Evolutionary conservation across 2,329 filamentous ascomycete species (phyloP), one percentile per base, ranked within the genome.

Genomic region (Aureobasidium melanogenum): DNA sequence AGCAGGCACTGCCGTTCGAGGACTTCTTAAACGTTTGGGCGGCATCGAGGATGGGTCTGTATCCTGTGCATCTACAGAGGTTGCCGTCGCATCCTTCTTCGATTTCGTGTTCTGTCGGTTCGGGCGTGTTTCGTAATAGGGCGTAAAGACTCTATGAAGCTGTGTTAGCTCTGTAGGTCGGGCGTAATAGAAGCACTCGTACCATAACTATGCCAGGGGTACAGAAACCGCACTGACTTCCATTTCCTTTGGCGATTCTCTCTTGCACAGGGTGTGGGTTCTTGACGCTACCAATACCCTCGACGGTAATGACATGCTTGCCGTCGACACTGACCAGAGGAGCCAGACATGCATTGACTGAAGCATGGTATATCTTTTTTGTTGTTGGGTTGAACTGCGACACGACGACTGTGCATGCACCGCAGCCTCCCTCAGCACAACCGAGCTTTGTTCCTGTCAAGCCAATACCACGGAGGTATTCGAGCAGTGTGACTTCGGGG

Each of bases 61-160:
- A 99, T 5, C 94, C 94, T 0, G 94, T 99, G 74, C 94, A 99
- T 58, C 94, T 84, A 71, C 94, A 99, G 30, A 97, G 77, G 66
- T 99, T 99, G 0, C 94, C 94, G 73, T 99, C 94, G 69, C 97
- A 97, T 0, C 93, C 92, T 76, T 97, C 94, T 74, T 99, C 94
- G 36, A 97, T 82, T 32, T 95, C 89, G 67, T 90, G 84, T 69
- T 93, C 85, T 2, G 85, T 86, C 0, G 93, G 92, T 22, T 81
- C 80, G 4, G 86, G 80, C 66, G 92, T 88, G 70, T 97, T 97
- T 63, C 94, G 84, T 34, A 99, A 80, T 47, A 97, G 80, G 6
- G 94, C 94, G 74, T 99, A 99, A 61, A 97, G 75, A 72, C 92
- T 97, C 89, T 82, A 63, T 22, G 7, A 39, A 38, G 4, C 6